A percentile compares a stretch with the other conserved stretches of the same genome.
Evolutionary conservation across 306 rosid species (phyloP).

Genomic region (Prunus kanzakura): DNA sequence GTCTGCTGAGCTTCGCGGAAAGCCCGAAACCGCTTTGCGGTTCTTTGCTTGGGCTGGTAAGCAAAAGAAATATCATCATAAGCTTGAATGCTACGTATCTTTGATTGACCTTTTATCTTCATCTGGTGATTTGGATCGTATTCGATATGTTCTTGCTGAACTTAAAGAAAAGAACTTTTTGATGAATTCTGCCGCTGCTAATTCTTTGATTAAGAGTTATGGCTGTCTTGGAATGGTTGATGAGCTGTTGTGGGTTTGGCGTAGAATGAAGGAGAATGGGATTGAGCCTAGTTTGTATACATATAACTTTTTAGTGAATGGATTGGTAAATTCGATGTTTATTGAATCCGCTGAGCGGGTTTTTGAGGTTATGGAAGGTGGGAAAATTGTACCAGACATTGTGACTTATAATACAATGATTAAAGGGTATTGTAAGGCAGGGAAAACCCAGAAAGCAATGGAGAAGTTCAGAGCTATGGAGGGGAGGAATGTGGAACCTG

Average conservation of each 20-base stretch:
- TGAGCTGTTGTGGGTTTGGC: conserved; percentile 80
- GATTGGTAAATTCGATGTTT: conserved; percentile 57
- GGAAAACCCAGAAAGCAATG: conserved; percentile 51
- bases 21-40: conserved; percentile 42
- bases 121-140: conserved; percentile 28
- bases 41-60: conserved; percentile 71
- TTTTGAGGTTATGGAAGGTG: conserved; percentile 59
- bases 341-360: conserved; percentile 72
- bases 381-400: conserved; percentile 53
- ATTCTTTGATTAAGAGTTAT: conserved; percentile 56
- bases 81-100: conserved; percentile 65
- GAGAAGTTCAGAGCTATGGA: conserved; percentile 61
- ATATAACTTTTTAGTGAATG: conserved; percentile 65
- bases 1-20: conserved; percentile 33
- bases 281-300: conserved; percentile 54
- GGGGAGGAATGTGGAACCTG: conserved; percentile 48
- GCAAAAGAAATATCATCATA: conserved; percentile 51
- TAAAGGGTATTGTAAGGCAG: conserved; percentile 74
- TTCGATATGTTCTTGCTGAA: conserved; percentile 25
- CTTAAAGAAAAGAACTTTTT: conserved; percentile 39
- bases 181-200: conserved; percentile 46
- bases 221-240: conserved; percentile 64
- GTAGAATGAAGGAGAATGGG: conserved; percentile 65
- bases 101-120: conserved; percentile 45
- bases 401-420: conserved; percentile 73